These are phyloP conservation scores for Trichosanthes truncata DNA, from an alignment of 306 rosid genomes.

Conservation along the genomic window DNA sequence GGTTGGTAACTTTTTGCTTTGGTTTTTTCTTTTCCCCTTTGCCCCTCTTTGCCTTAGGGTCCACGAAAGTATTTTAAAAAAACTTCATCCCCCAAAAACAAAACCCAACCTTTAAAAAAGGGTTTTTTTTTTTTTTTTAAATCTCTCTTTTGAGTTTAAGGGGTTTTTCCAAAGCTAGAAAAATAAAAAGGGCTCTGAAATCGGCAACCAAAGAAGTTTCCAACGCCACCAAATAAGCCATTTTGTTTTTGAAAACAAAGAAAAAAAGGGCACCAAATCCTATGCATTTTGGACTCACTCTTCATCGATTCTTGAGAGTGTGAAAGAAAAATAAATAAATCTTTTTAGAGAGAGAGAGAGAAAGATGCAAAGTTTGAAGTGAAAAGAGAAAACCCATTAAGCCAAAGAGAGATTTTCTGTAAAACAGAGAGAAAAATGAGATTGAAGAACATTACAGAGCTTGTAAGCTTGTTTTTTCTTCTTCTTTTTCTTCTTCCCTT, in stretches of 20 bases:
- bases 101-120: neutral
- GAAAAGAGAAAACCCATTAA: neutral
- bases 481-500: neutral
- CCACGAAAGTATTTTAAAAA: neutral
- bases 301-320: neutral
- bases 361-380: neutral
- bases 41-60: neutral
- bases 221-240: neutral
- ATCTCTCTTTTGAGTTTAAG: neutral
- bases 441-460: conserved; percentile 5
- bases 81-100: neutral
- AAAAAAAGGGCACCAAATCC: neutral
- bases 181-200: neutral
- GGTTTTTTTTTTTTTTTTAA: too few relatives aligned
- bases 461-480: neutral
- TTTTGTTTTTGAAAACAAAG: neutral
- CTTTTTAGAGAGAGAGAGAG: neutral
- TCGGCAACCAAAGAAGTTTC: neutral
- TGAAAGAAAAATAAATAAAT: neutral
- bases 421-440: neutral
- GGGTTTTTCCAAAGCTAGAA: neutral
- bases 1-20: neutral
- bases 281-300: conserved; percentile 6
- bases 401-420: neutral
- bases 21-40: neutral